Evolutionary conservation across 202 grass and related monocot species (phyloP), one percentile per base, ranked within the genome.

Genomic region (Alloteropsis angusta): DNA sequence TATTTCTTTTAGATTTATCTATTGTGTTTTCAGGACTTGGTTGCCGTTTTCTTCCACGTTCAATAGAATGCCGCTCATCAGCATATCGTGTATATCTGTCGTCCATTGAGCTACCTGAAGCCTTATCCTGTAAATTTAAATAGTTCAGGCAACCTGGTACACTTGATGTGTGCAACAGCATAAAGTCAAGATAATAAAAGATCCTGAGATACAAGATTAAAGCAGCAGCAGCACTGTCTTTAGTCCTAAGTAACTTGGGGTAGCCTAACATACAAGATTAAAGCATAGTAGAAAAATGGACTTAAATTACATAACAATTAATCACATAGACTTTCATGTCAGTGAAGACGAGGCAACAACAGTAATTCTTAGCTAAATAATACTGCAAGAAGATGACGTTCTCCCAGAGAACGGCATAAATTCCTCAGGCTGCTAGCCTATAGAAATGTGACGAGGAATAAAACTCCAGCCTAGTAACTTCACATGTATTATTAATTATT

Each of bases 121-220:
- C 57, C 76, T 85, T 94, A 75, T 93, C 95, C 95, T 98, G 87
- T 90, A 85, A 88, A 98, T 89, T 97, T 54, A 90, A 90, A 88
- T 84, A 87, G 71, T 83, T 88, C 71, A 81, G 79, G 64, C 86
- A 81, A 89, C 85, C 75, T 52, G 78, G 57, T 68, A 85, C 52
- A 68, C 35, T 76, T 77, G 60, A 68, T 82, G 36, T 48, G 41
- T 23, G 43, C 32, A 79, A 68, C 23, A 73, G 49, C 10, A 2
- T 76, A 82, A 77, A 83, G 72, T 62, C 12, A 64, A 60, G 67
- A 52, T 62, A 68, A 79, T 59, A 12, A 42, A 14, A 65, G 13
- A 63, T 69, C 62, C 19, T 0, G 43, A 72, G 26, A 80, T 48
- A 74, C 34, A 23, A 62, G 15, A 3, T 10, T 48, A 66, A 60